These are phyloP conservation scores for Salix arbutifolia DNA, from an alignment of 345 rosid species.

Conservation along the genomic window DNA sequence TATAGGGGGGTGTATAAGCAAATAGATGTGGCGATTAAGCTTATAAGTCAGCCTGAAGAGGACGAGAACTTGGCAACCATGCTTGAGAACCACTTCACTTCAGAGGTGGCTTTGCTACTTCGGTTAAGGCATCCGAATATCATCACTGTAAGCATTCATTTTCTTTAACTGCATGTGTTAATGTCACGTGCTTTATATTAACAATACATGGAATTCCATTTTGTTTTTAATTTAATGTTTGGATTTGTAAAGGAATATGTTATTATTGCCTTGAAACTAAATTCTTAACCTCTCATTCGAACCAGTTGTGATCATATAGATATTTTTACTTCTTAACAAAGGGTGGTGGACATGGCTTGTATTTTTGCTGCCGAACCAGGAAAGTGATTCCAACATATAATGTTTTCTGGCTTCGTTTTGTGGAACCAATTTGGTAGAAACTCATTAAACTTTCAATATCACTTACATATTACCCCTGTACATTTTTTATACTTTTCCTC, in stretches of 20 bases:
- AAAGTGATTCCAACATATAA: conserved; percentile 8
- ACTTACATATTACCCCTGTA: conserved; percentile 34
- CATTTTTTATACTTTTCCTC: conserved; percentile 30
- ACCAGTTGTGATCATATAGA: neutral
- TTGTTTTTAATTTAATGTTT: neutral
- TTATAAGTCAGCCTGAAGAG: conserved; percentile 70
- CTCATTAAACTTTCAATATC: conserved; percentile 18
- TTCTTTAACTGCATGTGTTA: neutral
- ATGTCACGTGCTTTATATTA: neutral
- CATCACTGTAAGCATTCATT: conserved; percentile 47
- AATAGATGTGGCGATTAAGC: conserved; percentile 69
- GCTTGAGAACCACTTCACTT: conserved; percentile 66
- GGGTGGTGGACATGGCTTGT: conserved; percentile 5
- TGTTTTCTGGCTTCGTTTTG: conserved; percentile 7
- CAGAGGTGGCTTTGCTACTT: conserved; percentile 67
- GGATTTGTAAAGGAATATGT: neutral
- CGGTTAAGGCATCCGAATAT: conserved; percentile 58
- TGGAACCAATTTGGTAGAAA: conserved; percentile 25
- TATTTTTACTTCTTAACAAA: conserved; percentile 8
- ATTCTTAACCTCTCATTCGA: neutral
- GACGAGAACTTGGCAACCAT: conserved; percentile 54
- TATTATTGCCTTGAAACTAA: neutral
- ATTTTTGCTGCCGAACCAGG: conserved; percentile 3
- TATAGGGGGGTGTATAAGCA: conserved; percentile 71
- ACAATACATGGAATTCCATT: neutral